A percentile compares a stretch with the other conserved stretches of the same genome.
These are phyloP conservation scores for Colletotrichum lindemuthianum DNA, from an alignment of 2,329 filamentous ascomycete species.

Conservation along the genomic window DNA sequence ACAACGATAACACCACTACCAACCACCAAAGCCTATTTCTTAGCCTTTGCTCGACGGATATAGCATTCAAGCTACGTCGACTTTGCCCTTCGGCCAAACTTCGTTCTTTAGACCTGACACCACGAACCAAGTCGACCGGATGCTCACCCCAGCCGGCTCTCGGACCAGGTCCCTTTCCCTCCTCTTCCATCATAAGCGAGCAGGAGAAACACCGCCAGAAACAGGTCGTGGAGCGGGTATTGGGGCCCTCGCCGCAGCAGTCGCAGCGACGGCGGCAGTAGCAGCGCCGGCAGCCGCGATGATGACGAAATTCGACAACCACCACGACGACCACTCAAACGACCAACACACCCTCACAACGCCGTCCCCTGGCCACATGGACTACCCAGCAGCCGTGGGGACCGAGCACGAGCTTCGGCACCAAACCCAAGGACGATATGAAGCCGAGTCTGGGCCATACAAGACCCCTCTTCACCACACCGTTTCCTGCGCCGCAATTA, in stretches of 20 bases:
- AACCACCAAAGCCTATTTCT: too few relatives aligned
- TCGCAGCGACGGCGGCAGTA: constrained; percentile 10
- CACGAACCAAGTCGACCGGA: constrained; percentile 14
- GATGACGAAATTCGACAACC: constrained; percentile 31
- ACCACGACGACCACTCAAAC: background rate
- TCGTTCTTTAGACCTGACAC: constrained; percentile 14
- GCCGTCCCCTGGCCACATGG: too few relatives aligned
- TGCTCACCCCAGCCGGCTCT: constrained; percentile 29
- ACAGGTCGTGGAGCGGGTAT: background rate
- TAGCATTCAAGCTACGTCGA: too few relatives aligned
- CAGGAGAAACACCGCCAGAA: constrained; percentile 9
- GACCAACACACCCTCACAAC: too few relatives aligned
- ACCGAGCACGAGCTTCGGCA: background rate
- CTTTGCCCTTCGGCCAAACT: too few relatives aligned
- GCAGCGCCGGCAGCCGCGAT: constrained; percentile 12
- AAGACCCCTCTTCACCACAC: constrained; percentile 25
- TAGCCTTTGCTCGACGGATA: too few relatives aligned
- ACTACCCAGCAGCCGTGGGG: constrained; percentile 3
- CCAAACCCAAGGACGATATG: background rate
- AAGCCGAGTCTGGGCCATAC: constrained; percentile 15
- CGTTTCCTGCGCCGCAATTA: constrained; percentile 26
- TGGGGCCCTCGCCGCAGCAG: constrained; percentile 4
- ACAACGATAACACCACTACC: background rate
- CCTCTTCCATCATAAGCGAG: constrained; percentile 22
- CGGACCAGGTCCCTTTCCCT: constrained; percentile 28